These are phyloP conservation scores for Neurospora sp. DNA, from an alignment of 495 filamentous ascomycete genomes.

Conservation along the genomic window DNA sequence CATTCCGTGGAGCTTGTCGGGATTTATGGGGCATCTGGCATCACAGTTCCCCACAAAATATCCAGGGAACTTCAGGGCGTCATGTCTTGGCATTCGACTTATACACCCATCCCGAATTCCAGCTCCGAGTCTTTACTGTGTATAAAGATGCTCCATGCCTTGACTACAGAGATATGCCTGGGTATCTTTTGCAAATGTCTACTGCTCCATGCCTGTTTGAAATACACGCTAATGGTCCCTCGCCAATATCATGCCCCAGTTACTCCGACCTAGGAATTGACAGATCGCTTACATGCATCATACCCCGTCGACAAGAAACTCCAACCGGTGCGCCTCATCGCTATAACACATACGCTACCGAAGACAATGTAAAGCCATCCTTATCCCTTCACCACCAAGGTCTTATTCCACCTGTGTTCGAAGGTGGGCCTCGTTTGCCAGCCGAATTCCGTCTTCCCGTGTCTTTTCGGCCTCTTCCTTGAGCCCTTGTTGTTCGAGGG, in stretches of 20 bases:
- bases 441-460: constrained; percentile 14
- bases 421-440: constrained; percentile 21
- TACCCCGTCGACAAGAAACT: not conserved
- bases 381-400: not conserved
- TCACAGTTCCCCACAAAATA: not conserved
- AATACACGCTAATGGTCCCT: not conserved
- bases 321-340: not conserved
- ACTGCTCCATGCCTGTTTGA: not conserved
- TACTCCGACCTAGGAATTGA: not conserved
- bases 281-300: not conserved
- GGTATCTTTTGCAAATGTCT: not conserved
- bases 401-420: constrained; percentile 12
- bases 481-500: constrained; percentile 62
- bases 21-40: not conserved
- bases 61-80: not conserved
- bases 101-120: not conserved
- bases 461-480: constrained; percentile 45
- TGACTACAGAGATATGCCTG: not conserved
- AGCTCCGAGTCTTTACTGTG: not conserved
- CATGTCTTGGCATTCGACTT: not conserved
- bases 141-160: not conserved
- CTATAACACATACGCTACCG: not conserved
- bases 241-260: not conserved
- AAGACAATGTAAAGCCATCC: not conserved
- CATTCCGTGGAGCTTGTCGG: not conserved